phyloP scores from a whole-genome alignment of 176 grass and related monocot genomes.

The Carex myosuroides region DNA sequence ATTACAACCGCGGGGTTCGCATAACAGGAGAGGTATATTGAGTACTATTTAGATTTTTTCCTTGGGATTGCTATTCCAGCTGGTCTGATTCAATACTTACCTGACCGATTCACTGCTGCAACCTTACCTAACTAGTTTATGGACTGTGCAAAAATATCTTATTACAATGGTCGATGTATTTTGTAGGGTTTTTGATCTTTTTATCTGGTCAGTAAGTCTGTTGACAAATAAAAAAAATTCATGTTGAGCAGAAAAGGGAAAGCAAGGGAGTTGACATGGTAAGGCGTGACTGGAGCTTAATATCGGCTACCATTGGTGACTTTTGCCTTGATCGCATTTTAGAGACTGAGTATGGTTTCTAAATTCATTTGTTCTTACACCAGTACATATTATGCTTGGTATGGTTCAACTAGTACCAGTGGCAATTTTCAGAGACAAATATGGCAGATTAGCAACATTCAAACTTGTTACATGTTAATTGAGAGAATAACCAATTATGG shows the following conservation, averaged over 20 bases:
- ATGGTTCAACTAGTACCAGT: background rate
- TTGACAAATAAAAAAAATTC: background rate
- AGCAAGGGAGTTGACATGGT: conserved; percentile 98
- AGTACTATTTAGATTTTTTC: background rate
- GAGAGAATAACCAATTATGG: background rate
- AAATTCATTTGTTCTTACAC: background rate
- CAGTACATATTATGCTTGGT: background rate
- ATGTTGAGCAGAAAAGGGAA: conserved; percentile 59
- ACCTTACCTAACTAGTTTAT: conserved; percentile 6
- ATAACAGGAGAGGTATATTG: conserved; percentile 1
- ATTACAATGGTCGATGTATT: conserved; percentile 18
- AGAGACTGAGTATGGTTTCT: conserved; percentile 64
- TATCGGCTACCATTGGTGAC: conserved; percentile 87
- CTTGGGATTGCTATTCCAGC: conserved; percentile 22
- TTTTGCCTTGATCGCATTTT: conserved; percentile 91
- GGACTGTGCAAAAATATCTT: conserved; percentile 10
- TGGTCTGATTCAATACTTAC: conserved; percentile 19
- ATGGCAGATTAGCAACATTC: background rate
- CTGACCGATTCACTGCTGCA: background rate
- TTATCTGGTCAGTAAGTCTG: background rate
- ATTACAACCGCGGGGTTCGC: background rate
- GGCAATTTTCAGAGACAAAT: background rate
- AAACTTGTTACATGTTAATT: background rate
- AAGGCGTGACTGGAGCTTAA: conserved; percentile 96
- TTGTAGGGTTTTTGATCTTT: background rate